Evolutionary conservation across 768 basidiomycete species (phyloP).

Genomic region (Polyporus arcularius): DNA sequence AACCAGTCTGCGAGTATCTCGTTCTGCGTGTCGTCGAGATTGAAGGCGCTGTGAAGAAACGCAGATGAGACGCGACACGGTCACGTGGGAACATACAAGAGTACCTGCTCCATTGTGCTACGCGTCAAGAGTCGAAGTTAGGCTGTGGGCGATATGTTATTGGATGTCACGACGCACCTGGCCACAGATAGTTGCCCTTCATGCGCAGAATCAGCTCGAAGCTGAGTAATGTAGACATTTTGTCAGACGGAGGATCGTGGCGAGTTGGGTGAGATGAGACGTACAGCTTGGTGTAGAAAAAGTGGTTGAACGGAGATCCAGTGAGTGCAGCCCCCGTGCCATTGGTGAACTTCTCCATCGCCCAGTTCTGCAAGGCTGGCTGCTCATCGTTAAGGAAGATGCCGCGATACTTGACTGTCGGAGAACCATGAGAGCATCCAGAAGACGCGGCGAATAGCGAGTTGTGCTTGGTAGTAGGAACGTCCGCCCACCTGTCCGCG

Average conservation of each 20-base stretch:
- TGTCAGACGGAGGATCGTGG: background rate
- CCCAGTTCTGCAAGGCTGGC: conserved; percentile 73
- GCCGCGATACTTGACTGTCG: conserved; percentile 70
- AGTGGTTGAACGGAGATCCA: conserved; percentile 61
- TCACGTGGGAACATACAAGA: background rate
- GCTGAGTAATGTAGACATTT: conserved; percentile 31
- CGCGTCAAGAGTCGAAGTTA: background rate
- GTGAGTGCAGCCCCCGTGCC: conserved; percentile 52
- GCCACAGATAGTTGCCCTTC: conserved; percentile 75
- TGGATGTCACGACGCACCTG: conserved; percentile 32
- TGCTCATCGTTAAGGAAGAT: conserved; percentile 80
- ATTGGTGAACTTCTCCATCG: conserved; percentile 66
- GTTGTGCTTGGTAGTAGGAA: conserved; percentile 54
- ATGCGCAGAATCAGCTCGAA: conserved; percentile 68
- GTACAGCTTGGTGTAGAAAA: conserved; percentile 59
- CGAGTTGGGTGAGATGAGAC: conserved; percentile 17
- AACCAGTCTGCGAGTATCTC: conserved; percentile 63
- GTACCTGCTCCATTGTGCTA: conserved; percentile 39
- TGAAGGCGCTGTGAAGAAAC: conserved; percentile 42
- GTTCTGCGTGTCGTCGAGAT: conserved; percentile 59
- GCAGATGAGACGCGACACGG: background rate
- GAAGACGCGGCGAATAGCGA: conserved; percentile 47
- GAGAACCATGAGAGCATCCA: conserved; percentile 53
- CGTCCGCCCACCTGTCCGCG: conserved; percentile 69
- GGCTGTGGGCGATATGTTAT: background rate